Base-by-base conservation (phyloP, 768 basidiomycete genomes). In the Pisolithus sp. region DNA sequence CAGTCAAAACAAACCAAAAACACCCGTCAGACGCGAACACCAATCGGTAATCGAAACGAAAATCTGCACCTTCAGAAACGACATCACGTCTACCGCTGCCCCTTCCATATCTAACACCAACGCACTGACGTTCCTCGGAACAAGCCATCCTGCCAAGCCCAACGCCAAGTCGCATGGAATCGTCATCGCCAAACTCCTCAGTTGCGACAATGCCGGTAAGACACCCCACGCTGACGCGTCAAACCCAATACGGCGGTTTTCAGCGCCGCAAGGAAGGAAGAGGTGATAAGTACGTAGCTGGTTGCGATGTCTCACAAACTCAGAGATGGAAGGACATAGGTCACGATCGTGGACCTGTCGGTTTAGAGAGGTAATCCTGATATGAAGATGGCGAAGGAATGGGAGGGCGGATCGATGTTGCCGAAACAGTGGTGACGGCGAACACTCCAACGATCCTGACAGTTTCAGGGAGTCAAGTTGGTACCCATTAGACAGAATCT, bases 171-270 rank as follows among this genome's bases (percentile, higher is more conserved):
- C 85, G 54, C 71, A 68, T 2, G 86, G 85, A 58, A 86, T 79
- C 5, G 79, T 79, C 49, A 86, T 83, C 48, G 71, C 75, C 50
- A 88, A 62, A 37, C 73, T 75, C n/a, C 67, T 74, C 47, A 89
- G 63, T 12, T 71, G 71, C 17, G 68, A 64, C 23, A 89, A 65
- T 5, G 75, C 75, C 0, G 85, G 85, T 9, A 89, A 69, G 7
- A 86, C 80, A 9, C 85, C 85, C 85, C 84, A 87, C 7, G 81
- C 73, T 1, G 81, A 77, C 0, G 85, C 82, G 55, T 86, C 81
- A 56, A 83, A 86, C 24, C 86, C 86, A 9, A 82, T 73, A 7
- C 74, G 71, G 54, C 70, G 71, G 56, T 79, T 77, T 46, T 78
- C 76, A 4, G 34, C 12, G 15, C 62, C 61, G 6, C 62, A 60